phyloP scores from a whole-genome alignment of 345 rosid species.

The Gossypium raimondii region DNA sequence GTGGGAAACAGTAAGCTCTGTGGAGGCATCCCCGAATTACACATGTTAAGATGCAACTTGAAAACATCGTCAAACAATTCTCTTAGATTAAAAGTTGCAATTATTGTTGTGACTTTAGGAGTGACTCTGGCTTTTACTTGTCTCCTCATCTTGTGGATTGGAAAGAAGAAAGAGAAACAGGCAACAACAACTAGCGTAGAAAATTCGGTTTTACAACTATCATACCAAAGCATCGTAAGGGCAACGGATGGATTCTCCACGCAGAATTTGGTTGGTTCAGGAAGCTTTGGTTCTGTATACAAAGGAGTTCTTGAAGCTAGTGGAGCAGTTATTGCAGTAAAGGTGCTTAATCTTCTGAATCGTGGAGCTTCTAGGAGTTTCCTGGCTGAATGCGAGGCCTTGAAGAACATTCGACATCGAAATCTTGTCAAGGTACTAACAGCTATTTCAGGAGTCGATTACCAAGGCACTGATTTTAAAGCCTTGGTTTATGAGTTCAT shows the following conservation, averaged over 20 bases:
- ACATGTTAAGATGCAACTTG: conserved; percentile 13
- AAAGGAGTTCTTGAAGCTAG: conserved; percentile 14
- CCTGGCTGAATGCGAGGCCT: conserved; percentile 40
- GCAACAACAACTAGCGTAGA: neutral
- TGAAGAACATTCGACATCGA: conserved; percentile 32
- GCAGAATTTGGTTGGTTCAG: conserved; percentile 22
- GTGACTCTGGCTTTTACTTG: neutral
- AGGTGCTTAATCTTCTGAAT: too few species aligned
- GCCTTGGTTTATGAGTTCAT: conserved; percentile 16
- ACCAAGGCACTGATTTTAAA: conserved; percentile 15
- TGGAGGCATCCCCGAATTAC: conserved; percentile 24
- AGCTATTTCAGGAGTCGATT: neutral
- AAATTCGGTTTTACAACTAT: neutral
- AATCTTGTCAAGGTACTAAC: conserved; percentile 42
- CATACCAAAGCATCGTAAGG: conserved; percentile 1
- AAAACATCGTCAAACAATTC: neutral
- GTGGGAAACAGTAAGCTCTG: conserved; percentile 33
- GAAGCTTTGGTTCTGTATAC: conserved; percentile 22
- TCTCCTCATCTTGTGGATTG: neutral
- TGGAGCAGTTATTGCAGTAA: conserved; percentile 21
- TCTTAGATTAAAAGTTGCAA: neutral
- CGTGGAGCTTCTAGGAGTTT: too few species aligned
- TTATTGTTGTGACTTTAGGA: neutral
- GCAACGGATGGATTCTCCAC: conserved; percentile 26
- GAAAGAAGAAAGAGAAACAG: neutral